These are phyloP conservation scores for Didymella sp. DNA, from an alignment of 2,329 filamentous ascomycete genomes.

Conservation along the genomic window DNA sequence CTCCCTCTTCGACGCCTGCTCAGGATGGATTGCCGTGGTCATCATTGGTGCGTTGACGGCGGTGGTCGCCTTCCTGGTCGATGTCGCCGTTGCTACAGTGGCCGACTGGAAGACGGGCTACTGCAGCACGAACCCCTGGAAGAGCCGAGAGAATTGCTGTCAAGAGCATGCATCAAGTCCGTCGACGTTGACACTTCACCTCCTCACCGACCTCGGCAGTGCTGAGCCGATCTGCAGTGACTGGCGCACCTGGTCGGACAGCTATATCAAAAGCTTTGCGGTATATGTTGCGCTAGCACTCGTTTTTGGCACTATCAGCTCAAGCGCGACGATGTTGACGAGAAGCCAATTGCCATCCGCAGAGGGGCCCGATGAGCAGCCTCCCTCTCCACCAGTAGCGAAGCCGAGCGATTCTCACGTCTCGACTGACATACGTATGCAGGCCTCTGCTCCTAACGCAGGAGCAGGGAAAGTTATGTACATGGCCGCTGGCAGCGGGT, in stretches of 20 bases:
- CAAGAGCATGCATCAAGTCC: conserved; percentile 14
- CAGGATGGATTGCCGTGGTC: conserved; percentile 64
- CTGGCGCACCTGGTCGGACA: conserved; percentile 55
- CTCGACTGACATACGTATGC: conserved; percentile 1
- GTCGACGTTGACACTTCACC: neutral
- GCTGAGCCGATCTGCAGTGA: conserved; percentile 47
- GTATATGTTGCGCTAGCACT: conserved; percentile 60
- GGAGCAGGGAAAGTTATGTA: conserved; percentile 61
- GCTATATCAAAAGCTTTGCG: conserved; percentile 53
- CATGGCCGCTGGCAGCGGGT: conserved; percentile 64
- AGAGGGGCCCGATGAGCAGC: conserved; percentile 29
- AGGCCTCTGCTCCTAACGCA: conserved; percentile 20
- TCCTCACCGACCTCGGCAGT: neutral
- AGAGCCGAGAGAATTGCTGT: conserved; percentile 61
- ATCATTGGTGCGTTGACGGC: conserved; percentile 64
- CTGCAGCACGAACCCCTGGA: conserved; percentile 56
- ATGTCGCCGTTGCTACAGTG: conserved; percentile 61
- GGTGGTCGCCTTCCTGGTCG: conserved; percentile 62
- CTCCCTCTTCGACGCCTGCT: conserved; percentile 58
- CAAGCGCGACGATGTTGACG: conserved; percentile 59
- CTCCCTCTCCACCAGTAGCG: conserved; percentile 12
- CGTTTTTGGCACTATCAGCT: conserved; percentile 59
- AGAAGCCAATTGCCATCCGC: conserved; percentile 58
- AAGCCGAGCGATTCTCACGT: conserved; percentile 6
- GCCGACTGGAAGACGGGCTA: conserved; percentile 66